Evolutionary conservation across 2,329 filamentous ascomycete genomes (phyloP).

Genomic region (Epichloe hybrida): DNA sequence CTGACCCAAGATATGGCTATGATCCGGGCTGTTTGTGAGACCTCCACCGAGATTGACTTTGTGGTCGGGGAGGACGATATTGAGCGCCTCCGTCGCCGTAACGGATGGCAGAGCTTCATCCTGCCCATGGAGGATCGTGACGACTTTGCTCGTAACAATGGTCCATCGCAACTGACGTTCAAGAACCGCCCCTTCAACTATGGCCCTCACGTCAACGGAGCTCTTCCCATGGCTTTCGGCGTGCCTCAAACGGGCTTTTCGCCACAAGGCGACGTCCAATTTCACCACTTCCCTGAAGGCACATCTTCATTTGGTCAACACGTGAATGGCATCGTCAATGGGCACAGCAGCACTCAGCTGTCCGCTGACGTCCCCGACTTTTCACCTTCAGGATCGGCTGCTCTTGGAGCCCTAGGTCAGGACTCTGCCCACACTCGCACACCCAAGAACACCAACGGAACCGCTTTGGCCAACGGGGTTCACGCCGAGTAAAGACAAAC

Average conservation of each 20-base stretch:
- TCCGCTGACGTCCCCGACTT: constrained; percentile 28
- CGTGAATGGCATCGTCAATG: constrained; percentile 16
- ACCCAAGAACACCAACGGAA: constrained; percentile 6
- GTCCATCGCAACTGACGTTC: constrained; percentile 32
- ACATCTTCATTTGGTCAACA: constrained; percentile 24
- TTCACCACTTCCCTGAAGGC: constrained; percentile 20
- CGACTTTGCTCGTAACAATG: constrained; percentile 58
- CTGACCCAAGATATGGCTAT: constrained; percentile 49
- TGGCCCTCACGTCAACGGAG: constrained; percentile 18
- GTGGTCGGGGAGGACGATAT: constrained; percentile 60
- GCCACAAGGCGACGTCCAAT: constrained; percentile 14
- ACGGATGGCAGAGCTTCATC: constrained; percentile 72
- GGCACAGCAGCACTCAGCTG: constrained; percentile 17
- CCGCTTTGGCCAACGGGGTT: constrained; percentile 2
- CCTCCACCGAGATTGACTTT: constrained; percentile 62
- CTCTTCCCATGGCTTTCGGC: constrained; percentile 19
- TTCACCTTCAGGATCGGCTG: constrained; percentile 17
- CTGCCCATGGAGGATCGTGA: constrained; percentile 59
- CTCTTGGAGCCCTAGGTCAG: background rate
- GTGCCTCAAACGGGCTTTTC: constrained; percentile 17
- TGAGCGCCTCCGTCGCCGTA: constrained; percentile 61
- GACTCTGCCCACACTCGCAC: background rate
- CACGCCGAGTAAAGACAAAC: constrained; percentile 4
- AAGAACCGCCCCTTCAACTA: constrained; percentile 21
- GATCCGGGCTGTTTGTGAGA: constrained; percentile 60